These are phyloP conservation scores for Triticum monococcum DNA, from an alignment of 176 grass and related monocot species.

Conservation along the genomic window DNA sequence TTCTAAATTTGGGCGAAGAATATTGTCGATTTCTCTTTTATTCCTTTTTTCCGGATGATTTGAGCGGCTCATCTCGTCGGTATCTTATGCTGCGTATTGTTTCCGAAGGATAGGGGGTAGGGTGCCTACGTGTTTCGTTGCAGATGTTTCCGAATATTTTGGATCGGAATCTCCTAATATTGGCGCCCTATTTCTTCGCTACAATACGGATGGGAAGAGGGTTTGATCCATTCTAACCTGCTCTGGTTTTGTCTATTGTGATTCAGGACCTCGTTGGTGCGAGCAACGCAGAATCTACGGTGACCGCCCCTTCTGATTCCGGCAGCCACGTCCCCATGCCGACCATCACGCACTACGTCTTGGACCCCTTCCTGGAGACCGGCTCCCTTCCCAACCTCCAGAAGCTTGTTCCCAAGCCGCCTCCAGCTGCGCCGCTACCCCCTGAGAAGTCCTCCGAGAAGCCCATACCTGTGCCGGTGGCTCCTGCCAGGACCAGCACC, in stretches of 20 bases:
- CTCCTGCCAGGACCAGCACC: conserved; percentile 42
- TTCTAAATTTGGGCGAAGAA: not conserved
- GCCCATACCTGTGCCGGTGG: conserved; percentile 23
- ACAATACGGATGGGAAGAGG: not conserved
- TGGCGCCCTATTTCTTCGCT: not conserved
- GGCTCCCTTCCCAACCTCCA: conserved; percentile 30
- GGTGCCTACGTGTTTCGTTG: conserved; percentile 28
- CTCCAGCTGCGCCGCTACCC: conserved; percentile 7
- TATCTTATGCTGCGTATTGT: not conserved
- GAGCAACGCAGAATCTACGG: conserved; percentile 14
- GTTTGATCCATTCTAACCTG: conserved; percentile 22
- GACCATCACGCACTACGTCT: conserved; percentile 57
- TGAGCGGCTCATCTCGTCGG: conserved; percentile 2
- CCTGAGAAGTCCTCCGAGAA: conserved; percentile 25
- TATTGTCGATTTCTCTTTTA: not conserved
- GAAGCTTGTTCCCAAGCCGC: conserved; percentile 28
- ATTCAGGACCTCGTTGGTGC: conserved; percentile 44
- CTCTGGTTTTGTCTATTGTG: conserved; percentile 4
- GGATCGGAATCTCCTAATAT: conserved; percentile 39
- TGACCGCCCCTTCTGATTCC: not conserved
- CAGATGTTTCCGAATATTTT: conserved; percentile 38
- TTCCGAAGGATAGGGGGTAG: conserved; percentile 4
- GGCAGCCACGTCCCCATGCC: conserved; percentile 48
- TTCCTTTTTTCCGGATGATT: not conserved
- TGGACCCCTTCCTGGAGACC: conserved; percentile 63